These are phyloP conservation scores for Chrysophaeum taylorii DNA, from an alignment of 352 stramenopile genomes.

Conservation along the genomic window DNA sequence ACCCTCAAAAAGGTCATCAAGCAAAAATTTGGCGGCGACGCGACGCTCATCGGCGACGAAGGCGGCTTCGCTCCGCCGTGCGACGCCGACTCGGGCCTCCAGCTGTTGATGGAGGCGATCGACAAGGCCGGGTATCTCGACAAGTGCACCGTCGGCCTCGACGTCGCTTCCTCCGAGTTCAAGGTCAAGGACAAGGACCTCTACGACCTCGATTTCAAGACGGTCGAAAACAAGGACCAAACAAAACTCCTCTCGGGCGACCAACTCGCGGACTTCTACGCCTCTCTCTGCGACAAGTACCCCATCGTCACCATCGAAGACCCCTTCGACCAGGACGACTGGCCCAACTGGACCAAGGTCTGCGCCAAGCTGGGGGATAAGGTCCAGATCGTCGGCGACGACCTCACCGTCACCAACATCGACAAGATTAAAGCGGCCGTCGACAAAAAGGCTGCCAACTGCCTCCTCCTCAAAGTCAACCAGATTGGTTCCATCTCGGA, in stretches of 20 bases:
- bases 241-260: slow-evolving; percentile 63
- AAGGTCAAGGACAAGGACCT: slow-evolving; percentile 82
- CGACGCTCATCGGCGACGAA: slow-evolving; percentile 97
- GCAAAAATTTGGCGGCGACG: slow-evolving; percentile 90
- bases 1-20: slow-evolving; percentile 98
- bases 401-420: slow-evolving; percentile 97
- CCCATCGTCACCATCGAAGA: slow-evolving; percentile 98
- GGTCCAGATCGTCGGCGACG: slow-evolving; percentile 97
- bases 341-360: slow-evolving; percentile 89
- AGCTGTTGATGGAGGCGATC: slow-evolving; percentile 95
- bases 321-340: slow-evolving; percentile 97
- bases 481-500: slow-evolving; percentile 98
- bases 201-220: slow-evolving; percentile 99
- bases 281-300: slow-evolving; percentile 78
- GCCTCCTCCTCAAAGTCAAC: slow-evolving; percentile 99
- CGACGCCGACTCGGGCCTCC: slow-evolving; percentile 81
- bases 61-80: slow-evolving; percentile 95
- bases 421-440: slow-evolving; percentile 84
- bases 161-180: slow-evolving; percentile 97
- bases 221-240: slow-evolving; percentile 59
- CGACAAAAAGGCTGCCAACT: slow-evolving; percentile 85
- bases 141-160: slow-evolving; percentile 92
- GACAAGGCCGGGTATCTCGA: slow-evolving; percentile 84
- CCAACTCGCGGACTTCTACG: slow-evolving; percentile 88
- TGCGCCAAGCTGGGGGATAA: slow-evolving; percentile 60